phyloP scores from a whole-genome alignment of 495 filamentous ascomycete species.

The Aspergillus mulundensis region DNA sequence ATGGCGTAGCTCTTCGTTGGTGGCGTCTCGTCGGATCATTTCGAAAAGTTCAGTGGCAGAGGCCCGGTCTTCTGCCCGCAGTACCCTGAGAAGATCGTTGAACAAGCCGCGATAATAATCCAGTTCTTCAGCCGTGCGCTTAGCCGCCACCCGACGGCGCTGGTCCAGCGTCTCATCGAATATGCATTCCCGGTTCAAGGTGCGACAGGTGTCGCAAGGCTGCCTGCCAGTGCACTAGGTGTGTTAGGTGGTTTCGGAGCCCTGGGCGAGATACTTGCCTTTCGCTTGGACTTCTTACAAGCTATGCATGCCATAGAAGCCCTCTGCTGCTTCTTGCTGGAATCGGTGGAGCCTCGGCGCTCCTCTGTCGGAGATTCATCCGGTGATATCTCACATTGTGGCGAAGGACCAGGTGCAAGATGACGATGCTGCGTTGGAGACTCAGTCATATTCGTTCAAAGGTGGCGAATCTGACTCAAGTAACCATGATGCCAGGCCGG shows the following conservation, averaged over 20 bases:
- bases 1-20: conserved; percentile 33
- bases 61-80: conserved; percentile 32
- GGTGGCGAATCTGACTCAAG: background rate
- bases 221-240: conserved; percentile 38
- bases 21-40: conserved; percentile 35
- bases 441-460: conserved; percentile 21
- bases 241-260: background rate
- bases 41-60: conserved; percentile 29
- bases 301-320: conserved; percentile 46
- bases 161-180: conserved; percentile 48
- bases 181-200: conserved; percentile 38
- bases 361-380: conserved; percentile 15
- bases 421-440: conserved; percentile 19
- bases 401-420: conserved; percentile 29
- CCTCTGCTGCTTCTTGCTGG: conserved; percentile 42
- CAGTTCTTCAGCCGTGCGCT: conserved; percentile 43
- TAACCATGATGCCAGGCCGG: background rate
- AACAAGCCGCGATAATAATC: conserved; percentile 41
- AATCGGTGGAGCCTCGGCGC: conserved; percentile 8
- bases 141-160: conserved; percentile 46
- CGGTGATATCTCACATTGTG: conserved; percentile 15
- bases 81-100: conserved; percentile 36
- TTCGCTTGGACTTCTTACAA: conserved; percentile 48
- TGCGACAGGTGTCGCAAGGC: conserved; percentile 41
- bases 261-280: conserved; percentile 21